These are phyloP conservation scores for Schizophyllum commune DNA, from an alignment of 1,284 basidiomycete genomes.

Conservation along the genomic window DNA sequence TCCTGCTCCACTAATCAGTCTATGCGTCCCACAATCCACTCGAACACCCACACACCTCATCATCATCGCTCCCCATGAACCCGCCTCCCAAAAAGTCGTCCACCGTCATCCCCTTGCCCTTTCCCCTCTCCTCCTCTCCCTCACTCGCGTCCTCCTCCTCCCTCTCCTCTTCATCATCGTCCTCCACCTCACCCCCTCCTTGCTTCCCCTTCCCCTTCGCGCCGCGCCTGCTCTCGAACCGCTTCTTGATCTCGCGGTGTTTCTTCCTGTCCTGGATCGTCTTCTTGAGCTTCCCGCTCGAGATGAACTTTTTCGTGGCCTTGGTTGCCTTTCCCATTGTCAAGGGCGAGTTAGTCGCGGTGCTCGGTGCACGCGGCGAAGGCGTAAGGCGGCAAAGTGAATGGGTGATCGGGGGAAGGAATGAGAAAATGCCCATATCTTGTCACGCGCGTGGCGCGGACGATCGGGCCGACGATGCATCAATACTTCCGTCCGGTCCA, in stretches of 20 bases:
- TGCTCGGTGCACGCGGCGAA: background rate
- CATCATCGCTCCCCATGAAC: conserved; percentile 60
- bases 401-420: background rate
- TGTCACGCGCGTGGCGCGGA: no score
- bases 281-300: conserved; percentile 82
- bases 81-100: conserved; percentile 76
- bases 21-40: conserved; percentile 14
- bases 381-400: background rate
- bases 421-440: no score
- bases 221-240: conserved; percentile 33
- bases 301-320: conserved; percentile 79
- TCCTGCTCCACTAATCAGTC: conserved; percentile 29
- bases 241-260: conserved; percentile 68
- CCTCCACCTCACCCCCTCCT: conserved; percentile 31
- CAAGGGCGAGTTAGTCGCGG: no score
- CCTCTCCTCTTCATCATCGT: conserved; percentile 30
- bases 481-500: no score
- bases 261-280: conserved; percentile 75
- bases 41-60: conserved; percentile 12
- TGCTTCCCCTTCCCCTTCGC: conserved; percentile 23
- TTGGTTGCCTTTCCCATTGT: conserved; percentile 50
- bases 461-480: no score
- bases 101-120: conserved; percentile 59
- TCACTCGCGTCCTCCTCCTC: conserved; percentile 22
- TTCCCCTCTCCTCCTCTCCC: conserved; percentile 27